Evolutionary conservation across 2,329 filamentous ascomycete species (phyloP).

Genomic region (Lecanicillium sp.): DNA sequence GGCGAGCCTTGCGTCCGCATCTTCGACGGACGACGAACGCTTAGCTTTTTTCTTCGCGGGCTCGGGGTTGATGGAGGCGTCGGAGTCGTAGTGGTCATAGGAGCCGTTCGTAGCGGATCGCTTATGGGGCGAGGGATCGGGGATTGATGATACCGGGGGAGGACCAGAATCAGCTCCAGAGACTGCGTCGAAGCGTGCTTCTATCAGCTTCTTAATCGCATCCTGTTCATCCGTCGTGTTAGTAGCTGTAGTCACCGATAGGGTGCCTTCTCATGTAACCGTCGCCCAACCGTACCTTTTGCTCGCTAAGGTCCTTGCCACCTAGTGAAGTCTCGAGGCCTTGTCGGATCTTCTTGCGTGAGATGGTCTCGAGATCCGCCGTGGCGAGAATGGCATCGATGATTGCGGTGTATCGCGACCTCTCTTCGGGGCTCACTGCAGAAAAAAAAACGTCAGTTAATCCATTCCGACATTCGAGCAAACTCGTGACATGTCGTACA

Average conservation of each 20-base stretch:
- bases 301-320: slow-evolving; percentile 48
- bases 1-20: slow-evolving; percentile 81
- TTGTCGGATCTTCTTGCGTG: slow-evolving; percentile 54
- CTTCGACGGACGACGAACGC: slow-evolving; percentile 49
- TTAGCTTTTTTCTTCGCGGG: slow-evolving; percentile 61
- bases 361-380: slow-evolving; percentile 54
- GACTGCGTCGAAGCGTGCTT: slow-evolving; percentile 65
- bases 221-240: slow-evolving; percentile 33
- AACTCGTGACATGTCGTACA: slow-evolving; percentile 10
- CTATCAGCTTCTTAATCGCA: slow-evolving; percentile 65
- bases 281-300: too few species aligned
- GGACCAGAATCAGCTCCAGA: slow-evolving; percentile 44
- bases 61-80: slow-evolving; percentile 37
- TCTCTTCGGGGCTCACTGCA: slow-evolving; percentile 43
- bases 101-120: slow-evolving; percentile 25
- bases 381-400: slow-evolving; percentile 53
- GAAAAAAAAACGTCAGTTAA: slow-evolving; percentile 4
- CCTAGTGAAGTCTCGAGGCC: slow-evolving; percentile 46
- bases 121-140: slow-evolving; percentile 25
- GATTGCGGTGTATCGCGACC: slow-evolving; percentile 44
- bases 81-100: slow-evolving; percentile 34
- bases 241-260: too few species aligned
- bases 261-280: too few species aligned
- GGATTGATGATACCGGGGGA: slow-evolving; percentile 26
- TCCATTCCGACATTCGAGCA: too few species aligned